Evolutionary conservation across 805 yeast genomes (phyloP).

Genomic region (Scheffersomyces spartinae): DNA sequence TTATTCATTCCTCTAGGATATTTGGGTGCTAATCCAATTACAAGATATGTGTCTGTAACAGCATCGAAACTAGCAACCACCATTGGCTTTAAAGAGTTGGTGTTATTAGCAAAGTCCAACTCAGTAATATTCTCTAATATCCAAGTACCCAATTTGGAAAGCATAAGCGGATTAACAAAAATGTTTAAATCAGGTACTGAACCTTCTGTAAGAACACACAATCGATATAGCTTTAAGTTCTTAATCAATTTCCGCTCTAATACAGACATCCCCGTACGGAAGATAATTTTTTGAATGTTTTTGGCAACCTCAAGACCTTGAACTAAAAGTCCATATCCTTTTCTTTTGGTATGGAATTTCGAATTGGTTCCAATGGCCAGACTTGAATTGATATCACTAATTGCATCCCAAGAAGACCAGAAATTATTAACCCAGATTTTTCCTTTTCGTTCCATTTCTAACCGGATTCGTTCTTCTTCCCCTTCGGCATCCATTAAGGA

Average conservation of each 20-base stretch:
- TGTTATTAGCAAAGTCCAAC: constrained; percentile 34
- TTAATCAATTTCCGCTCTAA: constrained; percentile 74
- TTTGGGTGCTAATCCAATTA: constrained; percentile 82
- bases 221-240: constrained; percentile 66
- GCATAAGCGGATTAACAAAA: constrained; percentile 77
- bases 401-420: constrained; percentile 51
- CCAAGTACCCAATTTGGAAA: constrained; percentile 84
- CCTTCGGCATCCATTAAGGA: constrained; percentile 4
- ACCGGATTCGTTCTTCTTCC: constrained; percentile 13
- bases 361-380: no score
- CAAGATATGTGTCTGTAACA: constrained; percentile 65
- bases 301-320: constrained; percentile 83
- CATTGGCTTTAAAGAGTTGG: constrained; percentile 53
- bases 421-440: constrained; percentile 65
- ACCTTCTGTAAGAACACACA: constrained; percentile 81
- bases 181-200: constrained; percentile 59
- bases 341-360: constrained; percentile 9
- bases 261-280: constrained; percentile 81
- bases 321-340: constrained; percentile 40
- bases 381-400: constrained; percentile 22
- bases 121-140: constrained; percentile 82
- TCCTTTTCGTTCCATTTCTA: constrained; percentile 31
- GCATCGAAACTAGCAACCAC: constrained; percentile 78
- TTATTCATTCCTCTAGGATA: constrained; percentile 41
- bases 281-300: constrained; percentile 67